These are phyloP conservation scores for Macrotyloma uniflorum DNA, from an alignment of 306 rosid species.

Conservation along the genomic window DNA sequence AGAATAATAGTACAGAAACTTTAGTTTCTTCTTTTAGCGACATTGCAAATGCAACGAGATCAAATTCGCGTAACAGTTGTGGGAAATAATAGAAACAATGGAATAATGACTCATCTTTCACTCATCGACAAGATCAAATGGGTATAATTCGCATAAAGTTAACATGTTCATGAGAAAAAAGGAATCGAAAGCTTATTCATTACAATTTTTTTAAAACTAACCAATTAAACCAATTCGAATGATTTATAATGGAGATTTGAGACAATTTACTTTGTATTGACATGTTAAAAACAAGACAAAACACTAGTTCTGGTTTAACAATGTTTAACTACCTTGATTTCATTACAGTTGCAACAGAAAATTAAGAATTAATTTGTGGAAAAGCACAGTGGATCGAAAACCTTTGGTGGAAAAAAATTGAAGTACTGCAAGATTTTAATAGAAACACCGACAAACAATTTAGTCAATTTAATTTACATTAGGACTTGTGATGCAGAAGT, in stretches of 20 bases:
- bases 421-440: neutral
- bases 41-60: no score
- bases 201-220: no score
- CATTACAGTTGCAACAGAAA: no score
- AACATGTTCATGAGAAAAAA: no score
- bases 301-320: neutral
- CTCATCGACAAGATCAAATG: no score
- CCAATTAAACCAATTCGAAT: constrained; percentile 2
- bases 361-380: neutral
- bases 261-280: neutral
- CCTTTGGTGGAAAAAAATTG: neutral
- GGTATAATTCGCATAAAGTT: no score
- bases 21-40: no score
- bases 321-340: neutral
- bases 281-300: neutral
- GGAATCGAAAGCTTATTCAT: no score
- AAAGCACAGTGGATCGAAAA: neutral
- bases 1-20: no score
- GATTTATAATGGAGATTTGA: neutral
- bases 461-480: constrained; percentile 36
- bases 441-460: neutral
- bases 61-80: no score
- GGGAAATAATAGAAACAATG: no score
- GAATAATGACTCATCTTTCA: no score
- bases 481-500: constrained; percentile 18